Evolutionary conservation across 192 early-diverging fungal species (phyloP), one percentile per base, ranked within the genome.

Genomic region (Dimargaris verticillata): DNA sequence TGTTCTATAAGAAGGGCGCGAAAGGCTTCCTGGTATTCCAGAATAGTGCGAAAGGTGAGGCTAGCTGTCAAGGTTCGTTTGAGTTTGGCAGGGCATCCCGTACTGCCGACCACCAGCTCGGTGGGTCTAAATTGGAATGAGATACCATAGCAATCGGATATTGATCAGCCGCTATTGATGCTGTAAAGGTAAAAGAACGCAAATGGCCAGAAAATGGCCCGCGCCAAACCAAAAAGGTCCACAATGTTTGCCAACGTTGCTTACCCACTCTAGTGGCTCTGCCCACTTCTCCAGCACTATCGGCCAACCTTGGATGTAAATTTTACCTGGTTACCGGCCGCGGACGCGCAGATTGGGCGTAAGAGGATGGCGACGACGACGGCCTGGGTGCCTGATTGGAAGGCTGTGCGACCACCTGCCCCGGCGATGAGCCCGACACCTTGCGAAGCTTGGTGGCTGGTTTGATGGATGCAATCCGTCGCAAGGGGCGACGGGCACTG

Each of bases 1-100:
- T 55, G 53, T 26, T 55, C 53, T 26, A 55, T 55, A 9, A 55
- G 33, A 5, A 55, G 53, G 2, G 22, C 53, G 12, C 28, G 33
- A 33, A 55, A 55, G 6, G 18, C 26, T 1, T 14, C 26, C 53
- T 55, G 53, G 26, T 55, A 55, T 14, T 33, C 28, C 12, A n/a
- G 53, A 9, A 33, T 18, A 0, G 28, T 26, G 28, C 6, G n/a
- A 33, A 55, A 55, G 28, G 26, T 28, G 33, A 28, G 9, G 1
- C 10, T 26, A 6, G 28, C 24, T 18, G n/a, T 26, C 53, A 55
- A 17, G 28, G 26, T 33, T 26, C 53, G 53, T 1, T 18, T 7
- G 18, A n/a, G 28, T 26, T 33, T 33, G 17, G 28, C 9, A 33
- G 24, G 15, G 14, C 28, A 28, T n/a, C 18, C 53, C 17, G 53